These are phyloP conservation scores for Brachypodium distachyon DNA, from an alignment of 202 grass and related monocot species.

Conservation along the genomic window DNA sequence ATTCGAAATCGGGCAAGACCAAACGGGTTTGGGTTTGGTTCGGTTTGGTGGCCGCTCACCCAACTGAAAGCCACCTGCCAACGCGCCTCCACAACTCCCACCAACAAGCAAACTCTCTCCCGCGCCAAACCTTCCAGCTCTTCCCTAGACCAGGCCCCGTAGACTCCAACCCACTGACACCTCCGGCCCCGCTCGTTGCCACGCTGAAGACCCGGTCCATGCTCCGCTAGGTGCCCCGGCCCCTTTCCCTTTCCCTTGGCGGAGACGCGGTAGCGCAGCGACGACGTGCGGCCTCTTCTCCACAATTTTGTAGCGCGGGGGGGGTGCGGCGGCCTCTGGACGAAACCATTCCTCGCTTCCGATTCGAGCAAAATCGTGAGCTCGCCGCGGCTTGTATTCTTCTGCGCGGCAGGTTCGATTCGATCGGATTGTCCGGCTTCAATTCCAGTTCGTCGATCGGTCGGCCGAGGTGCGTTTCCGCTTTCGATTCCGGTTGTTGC, in stretches of 20 bases:
- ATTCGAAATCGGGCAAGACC: not conserved
- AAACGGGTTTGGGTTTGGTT: too few species aligned
- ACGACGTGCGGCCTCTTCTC: constrained; percentile 6
- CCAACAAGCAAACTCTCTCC: too few species aligned
- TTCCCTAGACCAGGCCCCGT: not conserved
- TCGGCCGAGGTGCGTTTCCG: not conserved
- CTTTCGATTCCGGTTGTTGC: not conserved
- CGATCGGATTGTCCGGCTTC: not conserved
- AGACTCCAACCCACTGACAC: not conserved
- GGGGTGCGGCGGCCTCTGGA: not conserved
- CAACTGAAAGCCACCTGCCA: not conserved
- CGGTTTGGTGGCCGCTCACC: constrained; percentile 12
- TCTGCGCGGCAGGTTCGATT: not conserved
- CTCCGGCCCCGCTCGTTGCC: not conserved
- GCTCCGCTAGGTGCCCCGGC: not conserved
- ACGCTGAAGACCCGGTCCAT: not conserved
- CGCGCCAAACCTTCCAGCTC: not conserved
- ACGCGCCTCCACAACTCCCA: not conserved
- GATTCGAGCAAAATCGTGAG: not conserved
- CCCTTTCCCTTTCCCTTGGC: constrained; percentile 17
- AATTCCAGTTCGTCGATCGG: not conserved
- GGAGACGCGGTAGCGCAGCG: constrained; percentile 14
- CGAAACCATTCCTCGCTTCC: not conserved
- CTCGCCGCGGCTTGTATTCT: not conserved
- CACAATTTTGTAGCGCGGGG: not conserved